Evolutionary conservation across 2,329 filamentous ascomycete species (phyloP), one percentile per base, ranked within the genome.

Genomic region (Gnomoniopsis sp.): DNA sequence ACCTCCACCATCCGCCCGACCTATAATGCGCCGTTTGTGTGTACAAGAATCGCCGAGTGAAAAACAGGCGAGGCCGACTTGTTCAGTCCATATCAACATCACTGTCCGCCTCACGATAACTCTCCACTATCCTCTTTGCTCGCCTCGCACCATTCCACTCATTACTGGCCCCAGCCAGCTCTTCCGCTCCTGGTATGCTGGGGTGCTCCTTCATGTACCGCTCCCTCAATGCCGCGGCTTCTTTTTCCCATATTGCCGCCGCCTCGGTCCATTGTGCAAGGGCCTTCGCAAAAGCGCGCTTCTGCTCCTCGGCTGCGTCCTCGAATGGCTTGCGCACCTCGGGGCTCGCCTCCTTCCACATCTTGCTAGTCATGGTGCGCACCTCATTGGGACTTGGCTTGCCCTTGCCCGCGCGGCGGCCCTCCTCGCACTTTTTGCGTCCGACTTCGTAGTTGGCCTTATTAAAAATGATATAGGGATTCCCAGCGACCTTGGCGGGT

Each of bases 391-490:
- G 86, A 47, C 84, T 80, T 1, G 86, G 77, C 65, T 88, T 88
- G 12, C 84, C 84, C 53, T 86, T 88, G 34, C 84, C 81, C 3
- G 82, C 77, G 57, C 82, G 81, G 30, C 88, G 84, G n/a, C 82
- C 84, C 54, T 87, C 84, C 62, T 89, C 85, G 67, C 88, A 89
- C 50, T 74, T 77, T 61, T 72, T 75, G 57, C 83, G 79, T 10
- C 84, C 85, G 22, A 74, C 72, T n/a, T 91, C 87, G 68, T 86
- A 88, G 67, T 88, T 82, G 3, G 82, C 87, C 65, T 92, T 96
- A 70, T 92, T 93, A 74, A 90, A 99, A 52, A 97, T 81, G 30
- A 96, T 81, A 72, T 96, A 98, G 0, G 93, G 89, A 68, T 96
- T 98, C 3, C 88, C 86, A 0, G 88, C 86, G 0, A 88, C 82